Evolutionary conservation across 306 rosid species (phyloP), one percentile per base, ranked within the genome.

Genomic region (Echinosophora koreensis): DNA sequence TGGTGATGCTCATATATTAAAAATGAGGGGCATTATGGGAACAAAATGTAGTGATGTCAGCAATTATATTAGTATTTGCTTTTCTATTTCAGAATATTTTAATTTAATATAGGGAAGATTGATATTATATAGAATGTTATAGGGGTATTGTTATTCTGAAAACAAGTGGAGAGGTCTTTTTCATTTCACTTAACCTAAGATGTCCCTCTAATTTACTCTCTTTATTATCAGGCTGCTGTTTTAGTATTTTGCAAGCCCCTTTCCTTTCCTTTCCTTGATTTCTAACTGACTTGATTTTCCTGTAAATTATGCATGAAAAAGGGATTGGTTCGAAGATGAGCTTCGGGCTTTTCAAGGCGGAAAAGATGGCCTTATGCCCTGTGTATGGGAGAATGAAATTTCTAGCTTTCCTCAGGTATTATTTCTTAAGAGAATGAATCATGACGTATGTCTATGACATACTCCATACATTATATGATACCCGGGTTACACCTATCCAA

Each of bases 291-390:
- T 71, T 61, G 18, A 41, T 35, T 77, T 54, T n/a, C 68, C 47
- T 83, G n/a, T 69, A 47, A 68, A 54, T 77, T 66, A 37, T 78
- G 41, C 83, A 65, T 71, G 65, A 35, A 63, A 82, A 76, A 95
- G 98, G 93, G 98, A 95, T 83, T 95, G 97, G 91, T 92, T 92
- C 70, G 98, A 95, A 85, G 98, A 95, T 77, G 98, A 92, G 80
- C 95, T 95, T 73, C 97, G 98, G 52, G 97, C 97, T 66, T 95
- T 95, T 83, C 97, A 92, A 89, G 98, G 98, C 11, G 96, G 97
- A 78, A 88, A 88, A 80, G 97, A 92, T 86, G 97, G 98, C 76
- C 88, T 90, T 66, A 62, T 95, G 89, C 97, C 97, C 1, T 88
- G 91, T 52, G 86, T 89, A 71, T 95, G 98, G 98, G 98, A 90